Evolutionary conservation across 208 protist genomes (phyloP), one percentile per base, ranked within the genome.

Genomic region (Leptomonas seymouri): DNA sequence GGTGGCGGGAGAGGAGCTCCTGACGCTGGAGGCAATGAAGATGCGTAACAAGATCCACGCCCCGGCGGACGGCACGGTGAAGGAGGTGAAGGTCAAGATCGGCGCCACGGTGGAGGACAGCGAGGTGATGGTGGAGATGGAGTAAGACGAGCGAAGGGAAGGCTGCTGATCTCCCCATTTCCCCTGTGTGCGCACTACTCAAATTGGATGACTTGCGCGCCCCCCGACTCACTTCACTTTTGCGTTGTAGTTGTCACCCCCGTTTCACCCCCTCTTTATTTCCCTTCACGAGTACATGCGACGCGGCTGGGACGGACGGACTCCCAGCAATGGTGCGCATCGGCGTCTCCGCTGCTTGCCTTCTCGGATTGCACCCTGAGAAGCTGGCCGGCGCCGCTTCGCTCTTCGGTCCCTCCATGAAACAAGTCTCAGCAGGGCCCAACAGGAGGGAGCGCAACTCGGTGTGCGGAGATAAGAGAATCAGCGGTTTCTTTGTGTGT

Each of bases 1-100:
- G 16, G 82, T 86, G 39, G 81, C 83, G 16, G 97, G 95, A 25
- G 69, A 97, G 45, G 60, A 93, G 36, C 49, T 99, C 15, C 56
- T 98, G 27, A 84, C 97, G 11, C 76, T 99, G 56, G 97, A 98
- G 74, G 96, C 96, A 20, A 99, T 99, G 97, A 99, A 99, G 84
- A 99, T 99, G 95, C 91, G 98, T 55, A 86, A 89, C 73, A 85
- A 80, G 28, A 70, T 97, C 34, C 42, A 75, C 59, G 75, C 86
- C 23, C 63, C 69, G 34, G 51, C 39, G 20, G 74, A 78, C 70
- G 90, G 88, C 30, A 74, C 51, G 5, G 74, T 84, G 31, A 77
- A 72, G 67, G 42, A 53, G 34, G 71, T 92, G 28, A 74, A 59
- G 25, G 65, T 74, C 28, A 71, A 59, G 27, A n/a, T 81, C 48